These are phyloP conservation scores for Penicillium brasilianum DNA, from an alignment of 2,329 filamentous ascomycete genomes.

Conservation along the genomic window DNA sequence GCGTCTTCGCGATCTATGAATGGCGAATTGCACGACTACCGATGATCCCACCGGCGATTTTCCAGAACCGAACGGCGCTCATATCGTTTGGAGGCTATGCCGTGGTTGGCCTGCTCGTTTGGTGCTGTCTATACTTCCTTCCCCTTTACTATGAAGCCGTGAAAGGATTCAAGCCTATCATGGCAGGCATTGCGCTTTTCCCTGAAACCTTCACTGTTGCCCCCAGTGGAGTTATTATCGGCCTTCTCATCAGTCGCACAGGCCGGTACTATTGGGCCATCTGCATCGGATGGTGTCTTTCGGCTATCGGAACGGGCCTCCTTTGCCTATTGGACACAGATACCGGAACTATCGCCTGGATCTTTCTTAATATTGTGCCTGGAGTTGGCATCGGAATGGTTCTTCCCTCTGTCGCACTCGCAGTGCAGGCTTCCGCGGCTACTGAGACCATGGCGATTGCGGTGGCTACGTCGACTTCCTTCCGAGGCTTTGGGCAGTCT, in stretches of 20 bases:
- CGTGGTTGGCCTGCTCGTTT: slow-evolving; percentile 43
- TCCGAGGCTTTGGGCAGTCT: slow-evolving; percentile 65
- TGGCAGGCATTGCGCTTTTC: slow-evolving; percentile 63
- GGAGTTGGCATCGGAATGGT: slow-evolving; percentile 10
- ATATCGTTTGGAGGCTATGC: slow-evolving; percentile 44
- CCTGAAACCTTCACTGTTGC: slow-evolving; percentile 67
- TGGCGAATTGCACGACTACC: slow-evolving; percentile 7
- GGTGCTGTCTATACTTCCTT: slow-evolving; percentile 61
- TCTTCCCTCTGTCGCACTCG: slow-evolving; percentile 60
- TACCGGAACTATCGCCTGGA: slow-evolving; percentile 59
- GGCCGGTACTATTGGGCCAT: slow-evolving; percentile 65
- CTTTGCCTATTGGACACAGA: slow-evolving; percentile 32
- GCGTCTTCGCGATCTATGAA: slow-evolving; percentile 27
- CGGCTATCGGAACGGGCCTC: slow-evolving; percentile 62
- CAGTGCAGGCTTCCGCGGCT: slow-evolving; percentile 64
- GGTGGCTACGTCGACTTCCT: slow-evolving; percentile 67
- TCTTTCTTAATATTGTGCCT: slow-evolving; percentile 60
- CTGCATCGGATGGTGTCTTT: slow-evolving; percentile 65
- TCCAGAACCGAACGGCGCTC: slow-evolving; percentile 48
- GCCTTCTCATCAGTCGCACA: slow-evolving; percentile 54
- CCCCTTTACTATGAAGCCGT: slow-evolving; percentile 52
- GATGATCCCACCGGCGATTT: slow-evolving; percentile 51
- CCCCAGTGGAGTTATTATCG: slow-evolving; percentile 60
- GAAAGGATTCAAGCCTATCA: slow-evolving; percentile 58
- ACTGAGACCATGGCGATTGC: slow-evolving; percentile 63